phyloP scores from a whole-genome alignment of 208 protist species.

The Trypanosoma mega region DNA sequence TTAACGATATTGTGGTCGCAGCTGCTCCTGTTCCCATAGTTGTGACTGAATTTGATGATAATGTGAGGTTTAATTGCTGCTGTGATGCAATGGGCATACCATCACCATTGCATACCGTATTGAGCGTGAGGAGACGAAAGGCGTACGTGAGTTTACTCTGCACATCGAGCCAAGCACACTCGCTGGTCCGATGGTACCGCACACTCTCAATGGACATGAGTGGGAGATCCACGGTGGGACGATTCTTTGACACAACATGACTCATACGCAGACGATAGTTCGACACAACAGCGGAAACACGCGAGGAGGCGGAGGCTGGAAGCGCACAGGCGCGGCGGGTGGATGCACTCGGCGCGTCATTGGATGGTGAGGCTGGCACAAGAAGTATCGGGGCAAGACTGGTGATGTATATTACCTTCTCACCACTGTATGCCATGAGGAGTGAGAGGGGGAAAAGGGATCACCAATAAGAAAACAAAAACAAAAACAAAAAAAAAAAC shows the following conservation, averaged over 20 bases:
- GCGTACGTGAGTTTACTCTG: slow-evolving; percentile 13
- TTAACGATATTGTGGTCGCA: no score
- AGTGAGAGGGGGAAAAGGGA: background rate
- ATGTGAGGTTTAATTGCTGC: no score
- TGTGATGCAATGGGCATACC: background rate
- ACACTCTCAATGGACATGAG: slow-evolving; percentile 18
- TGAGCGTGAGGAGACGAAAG: slow-evolving; percentile 2
- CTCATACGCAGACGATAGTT: slow-evolving; percentile 16
- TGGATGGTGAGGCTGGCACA: background rate
- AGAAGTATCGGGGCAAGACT: background rate
- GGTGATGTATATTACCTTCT: slow-evolving; percentile 2
- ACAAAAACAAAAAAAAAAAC: background rate
- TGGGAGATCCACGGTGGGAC: slow-evolving; percentile 3
- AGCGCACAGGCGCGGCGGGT: no score
- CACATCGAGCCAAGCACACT: slow-evolving; percentile 2
- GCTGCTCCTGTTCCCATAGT: no score
- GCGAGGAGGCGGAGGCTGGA: background rate
- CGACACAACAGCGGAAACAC: slow-evolving; percentile 9
- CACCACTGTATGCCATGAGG: background rate
- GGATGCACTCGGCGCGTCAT: background rate
- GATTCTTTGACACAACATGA: slow-evolving; percentile 2
- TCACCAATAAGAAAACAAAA: background rate
- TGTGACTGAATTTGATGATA: no score
- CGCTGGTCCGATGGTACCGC: background rate
- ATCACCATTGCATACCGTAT: background rate